These are phyloP conservation scores for Teratosphaeria viscida DNA, from an alignment of 2,329 filamentous ascomycete species.

Conservation along the genomic window DNA sequence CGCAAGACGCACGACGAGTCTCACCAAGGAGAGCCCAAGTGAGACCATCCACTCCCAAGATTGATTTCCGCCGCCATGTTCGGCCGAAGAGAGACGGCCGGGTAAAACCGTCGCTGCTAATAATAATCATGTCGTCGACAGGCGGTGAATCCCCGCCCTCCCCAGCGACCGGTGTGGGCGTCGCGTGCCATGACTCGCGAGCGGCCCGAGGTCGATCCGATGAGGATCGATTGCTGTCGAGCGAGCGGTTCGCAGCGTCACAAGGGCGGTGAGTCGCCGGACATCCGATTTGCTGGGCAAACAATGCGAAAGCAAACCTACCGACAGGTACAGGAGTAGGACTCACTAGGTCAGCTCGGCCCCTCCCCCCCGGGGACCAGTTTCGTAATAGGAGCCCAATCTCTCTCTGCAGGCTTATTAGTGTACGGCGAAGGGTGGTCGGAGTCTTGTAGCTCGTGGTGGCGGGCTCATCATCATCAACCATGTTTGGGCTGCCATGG, in stretches of 20 bases:
- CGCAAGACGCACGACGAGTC: background rate
- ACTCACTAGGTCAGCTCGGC: background rate
- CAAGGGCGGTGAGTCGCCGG: slow-evolving; percentile 2
- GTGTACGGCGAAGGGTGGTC: background rate
- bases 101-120: background rate
- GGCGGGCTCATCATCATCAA: background rate
- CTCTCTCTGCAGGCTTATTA: background rate
- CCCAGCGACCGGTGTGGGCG: background rate
- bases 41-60: too few species aligned
- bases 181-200: background rate
- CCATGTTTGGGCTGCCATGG: background rate
- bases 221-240: background rate
- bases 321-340: too few species aligned
- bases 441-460: background rate
- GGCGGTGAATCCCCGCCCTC: background rate
- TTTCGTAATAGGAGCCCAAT: background rate
- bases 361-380: background rate
- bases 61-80: background rate
- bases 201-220: background rate
- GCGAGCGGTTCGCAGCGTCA: background rate
- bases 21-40: background rate
- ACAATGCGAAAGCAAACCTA: background rate
- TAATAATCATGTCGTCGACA: background rate
- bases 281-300: background rate
- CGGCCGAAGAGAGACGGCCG: background rate